phyloP scores from a whole-genome alignment of 2,329 filamentous ascomycete genomes.

The Trichoderma polysporum region DNA sequence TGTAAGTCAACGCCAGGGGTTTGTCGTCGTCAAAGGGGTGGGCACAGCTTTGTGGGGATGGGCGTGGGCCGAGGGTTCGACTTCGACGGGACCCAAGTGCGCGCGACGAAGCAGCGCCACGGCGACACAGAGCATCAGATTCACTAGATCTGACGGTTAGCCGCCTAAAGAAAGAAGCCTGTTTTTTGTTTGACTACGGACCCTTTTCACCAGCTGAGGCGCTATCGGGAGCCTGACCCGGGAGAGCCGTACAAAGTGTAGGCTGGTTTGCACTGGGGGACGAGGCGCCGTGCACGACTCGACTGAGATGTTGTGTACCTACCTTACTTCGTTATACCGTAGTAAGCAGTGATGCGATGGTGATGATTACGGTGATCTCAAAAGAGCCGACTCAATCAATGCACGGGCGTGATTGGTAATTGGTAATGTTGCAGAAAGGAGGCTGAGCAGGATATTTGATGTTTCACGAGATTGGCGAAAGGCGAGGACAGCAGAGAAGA shows the following conservation, averaged over 20 bases:
- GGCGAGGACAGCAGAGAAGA: not conserved
- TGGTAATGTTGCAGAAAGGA: not conserved
- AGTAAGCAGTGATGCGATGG: not conserved
- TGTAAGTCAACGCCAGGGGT: slow-evolving; percentile 22
- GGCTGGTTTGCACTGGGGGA: no score
- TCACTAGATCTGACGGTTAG: not conserved
- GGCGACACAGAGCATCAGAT: slow-evolving; percentile 11
- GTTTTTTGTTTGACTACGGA: not conserved
- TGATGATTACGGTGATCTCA: not conserved
- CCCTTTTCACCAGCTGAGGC: slow-evolving; percentile 16
- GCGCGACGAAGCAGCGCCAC: slow-evolving; percentile 11
- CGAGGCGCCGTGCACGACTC: no score
- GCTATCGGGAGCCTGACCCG: slow-evolving; percentile 19
- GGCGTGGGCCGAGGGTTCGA: slow-evolving; percentile 7
- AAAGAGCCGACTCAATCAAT: no score
- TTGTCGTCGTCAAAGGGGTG: slow-evolving; percentile 2
- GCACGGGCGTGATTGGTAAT: not conserved
- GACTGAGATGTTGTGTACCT: not conserved
- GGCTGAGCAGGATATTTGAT: not conserved
- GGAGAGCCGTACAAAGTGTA: slow-evolving; percentile 1
- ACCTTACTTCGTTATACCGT: not conserved
- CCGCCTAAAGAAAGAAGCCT: not conserved
- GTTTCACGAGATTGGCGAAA: slow-evolving; percentile 6
- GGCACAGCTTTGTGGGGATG: slow-evolving; percentile 16
- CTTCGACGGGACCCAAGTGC: not conserved